These are phyloP conservation scores for Fusarium multiceps DNA, from an alignment of 2,329 filamentous ascomycete genomes.

Conservation along the genomic window DNA sequence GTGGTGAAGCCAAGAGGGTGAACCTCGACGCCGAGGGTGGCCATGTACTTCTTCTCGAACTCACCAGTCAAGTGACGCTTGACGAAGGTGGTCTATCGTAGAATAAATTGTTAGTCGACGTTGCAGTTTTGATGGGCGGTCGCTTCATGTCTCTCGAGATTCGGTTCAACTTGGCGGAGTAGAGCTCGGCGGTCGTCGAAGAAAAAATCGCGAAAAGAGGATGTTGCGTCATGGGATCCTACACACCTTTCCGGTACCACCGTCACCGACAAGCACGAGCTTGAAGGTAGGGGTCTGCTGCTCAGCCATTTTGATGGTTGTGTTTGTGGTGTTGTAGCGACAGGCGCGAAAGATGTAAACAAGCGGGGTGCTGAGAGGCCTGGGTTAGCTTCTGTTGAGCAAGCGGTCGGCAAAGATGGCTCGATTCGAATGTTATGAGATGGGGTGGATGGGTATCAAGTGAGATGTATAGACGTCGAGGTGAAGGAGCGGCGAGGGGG, in stretches of 20 bases:
- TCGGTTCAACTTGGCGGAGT: constrained; percentile 40
- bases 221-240: constrained; percentile 37
- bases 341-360: constrained; percentile 57
- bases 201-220: constrained; percentile 32
- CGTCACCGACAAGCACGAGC: constrained; percentile 99
- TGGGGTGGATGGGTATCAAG: constrained; percentile 9
- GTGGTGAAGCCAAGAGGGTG: constrained; percentile 98
- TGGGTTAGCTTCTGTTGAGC: constrained; percentile 49
- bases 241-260: constrained; percentile 96
- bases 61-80: constrained; percentile 99
- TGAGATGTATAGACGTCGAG: constrained; percentile 25
- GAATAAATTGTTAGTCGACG: constrained; percentile 34
- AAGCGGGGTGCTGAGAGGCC: constrained; percentile 57
- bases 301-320: constrained; percentile 70
- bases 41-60: constrained; percentile 99
- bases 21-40: constrained; percentile 98
- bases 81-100: constrained; percentile 95
- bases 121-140: constrained; percentile 11
- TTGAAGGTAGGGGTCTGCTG: constrained; percentile 86
- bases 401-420: constrained; percentile 26
- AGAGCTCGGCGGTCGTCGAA: constrained; percentile 36
- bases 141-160: constrained; percentile 26
- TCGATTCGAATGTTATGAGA: constrained; percentile 12
- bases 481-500: constrained; percentile 26
- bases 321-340: constrained; percentile 41